phyloP scores from a whole-genome alignment of 116 monocot species.

The Dioscorea cayenensis region DNA sequence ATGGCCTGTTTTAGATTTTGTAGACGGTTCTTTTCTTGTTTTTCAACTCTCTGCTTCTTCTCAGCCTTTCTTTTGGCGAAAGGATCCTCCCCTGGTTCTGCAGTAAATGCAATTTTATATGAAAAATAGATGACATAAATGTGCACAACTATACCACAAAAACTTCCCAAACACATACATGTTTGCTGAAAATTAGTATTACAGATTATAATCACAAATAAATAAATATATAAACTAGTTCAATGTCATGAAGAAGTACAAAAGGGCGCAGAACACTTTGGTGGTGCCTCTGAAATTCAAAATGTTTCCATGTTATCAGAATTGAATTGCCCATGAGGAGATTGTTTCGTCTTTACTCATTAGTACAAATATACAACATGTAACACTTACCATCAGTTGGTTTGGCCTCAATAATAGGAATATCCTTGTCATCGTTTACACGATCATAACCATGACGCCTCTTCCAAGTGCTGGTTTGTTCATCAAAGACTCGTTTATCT shows the following conservation, averaged over 20 bases:
- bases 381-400: slow-evolving; percentile 59
- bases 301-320: no score
- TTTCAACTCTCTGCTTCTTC: slow-evolving; percentile 78
- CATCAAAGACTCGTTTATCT: slow-evolving; percentile 81
- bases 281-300: no score
- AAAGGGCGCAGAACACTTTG: no score
- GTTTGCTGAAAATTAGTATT: no score
- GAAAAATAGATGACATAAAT: not conserved
- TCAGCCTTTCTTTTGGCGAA: slow-evolving; percentile 71
- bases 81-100: slow-evolving; percentile 89
- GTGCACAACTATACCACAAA: not conserved
- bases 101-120: slow-evolving; percentile 1
- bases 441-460: slow-evolving; percentile 92
- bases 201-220: no score
- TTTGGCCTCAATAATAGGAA: slow-evolving; percentile 91
- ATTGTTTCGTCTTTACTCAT: no score
- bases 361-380: not conserved
- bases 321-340: not conserved
- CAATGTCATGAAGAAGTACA: no score
- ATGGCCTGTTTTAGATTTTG: slow-evolving; percentile 74
- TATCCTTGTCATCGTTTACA: slow-evolving; percentile 83
- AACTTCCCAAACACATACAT: not conserved
- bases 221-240: no score
- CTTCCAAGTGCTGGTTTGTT: slow-evolving; percentile 85
- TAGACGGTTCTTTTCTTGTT: slow-evolving; percentile 79